Conservation (phyloP, 1,139 yeast genomes). For the Suhomyces maxii region DNA sequence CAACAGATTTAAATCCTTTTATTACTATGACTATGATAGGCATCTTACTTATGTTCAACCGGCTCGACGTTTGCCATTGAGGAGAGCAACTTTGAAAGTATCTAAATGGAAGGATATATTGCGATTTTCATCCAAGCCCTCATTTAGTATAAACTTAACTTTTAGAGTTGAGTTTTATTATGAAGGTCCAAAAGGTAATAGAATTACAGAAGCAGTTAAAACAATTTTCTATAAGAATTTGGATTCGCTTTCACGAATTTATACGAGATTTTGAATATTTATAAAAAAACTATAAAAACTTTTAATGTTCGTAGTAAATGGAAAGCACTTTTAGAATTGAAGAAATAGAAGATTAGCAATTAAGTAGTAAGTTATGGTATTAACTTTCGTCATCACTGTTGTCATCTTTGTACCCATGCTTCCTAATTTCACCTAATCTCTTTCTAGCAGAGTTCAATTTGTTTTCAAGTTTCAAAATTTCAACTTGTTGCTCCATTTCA, state of each 20-base stretch:
- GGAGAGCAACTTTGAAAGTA: neutral
- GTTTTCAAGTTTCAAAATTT: constrained; percentile 80
- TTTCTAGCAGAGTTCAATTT: constrained; percentile 71
- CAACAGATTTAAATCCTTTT: too few species aligned
- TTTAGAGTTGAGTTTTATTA: neutral
- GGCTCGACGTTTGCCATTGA: neutral
- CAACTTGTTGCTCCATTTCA: constrained; percentile 94
- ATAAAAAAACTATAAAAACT: neutral
- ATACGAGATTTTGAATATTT: neutral
- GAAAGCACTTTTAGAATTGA: neutral
- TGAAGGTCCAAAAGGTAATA: neutral
- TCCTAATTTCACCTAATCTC: constrained; percentile 81
- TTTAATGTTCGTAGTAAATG: too few species aligned
- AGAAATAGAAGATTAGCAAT: neutral
- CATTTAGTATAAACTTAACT: neutral
- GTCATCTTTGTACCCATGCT: constrained; percentile 67
- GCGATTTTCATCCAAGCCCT: neutral
- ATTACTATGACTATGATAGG: neutral
- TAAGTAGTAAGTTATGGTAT: constrained; percentile 4
- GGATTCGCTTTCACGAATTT: neutral
- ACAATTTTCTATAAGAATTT: neutral
- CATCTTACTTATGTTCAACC: neutral
- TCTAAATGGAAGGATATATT: neutral
- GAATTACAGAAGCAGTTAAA: neutral
- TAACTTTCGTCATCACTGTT: constrained; percentile 47